Evolutionary conservation across 2,329 filamentous ascomycete species (phyloP).

Genomic region (Cadophora gregata): DNA sequence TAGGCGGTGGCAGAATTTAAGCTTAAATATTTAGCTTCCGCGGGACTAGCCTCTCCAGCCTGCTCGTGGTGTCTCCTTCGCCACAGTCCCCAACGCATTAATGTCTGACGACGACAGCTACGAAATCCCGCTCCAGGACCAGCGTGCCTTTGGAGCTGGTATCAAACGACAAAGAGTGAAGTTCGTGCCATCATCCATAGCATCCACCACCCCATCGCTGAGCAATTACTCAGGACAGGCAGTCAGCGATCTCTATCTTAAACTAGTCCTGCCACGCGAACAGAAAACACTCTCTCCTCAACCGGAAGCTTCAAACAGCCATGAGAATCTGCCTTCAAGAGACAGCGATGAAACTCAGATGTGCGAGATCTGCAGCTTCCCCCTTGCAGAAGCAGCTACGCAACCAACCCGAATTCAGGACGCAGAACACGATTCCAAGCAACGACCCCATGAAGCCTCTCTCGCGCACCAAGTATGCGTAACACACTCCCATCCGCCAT

Average conservation of each 20-base stretch:
- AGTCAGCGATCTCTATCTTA: conserved; percentile 64
- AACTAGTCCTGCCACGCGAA: conserved; percentile 59
- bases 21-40: conserved; percentile 30
- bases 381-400: conserved; percentile 45
- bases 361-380: conserved; percentile 68
- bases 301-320: neutral
- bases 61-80: too few species aligned
- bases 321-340: neutral
- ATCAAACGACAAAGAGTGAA: conserved; percentile 64
- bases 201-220: conserved; percentile 36
- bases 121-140: conserved; percentile 61
- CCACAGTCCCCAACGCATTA: conserved; percentile 13
- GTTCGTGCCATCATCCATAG: conserved; percentile 55
- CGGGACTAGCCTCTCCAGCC: conserved; percentile 1
- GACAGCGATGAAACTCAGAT: conserved; percentile 28
- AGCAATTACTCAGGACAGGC: conserved; percentile 39
- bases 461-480: conserved; percentile 76
- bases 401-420: neutral
- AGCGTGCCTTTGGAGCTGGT: conserved; percentile 66
- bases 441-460: conserved; percentile 59
- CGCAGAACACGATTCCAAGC: conserved; percentile 34
- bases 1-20: conserved; percentile 29
- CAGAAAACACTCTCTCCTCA: neutral
- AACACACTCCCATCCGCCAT: conserved; percentile 73
- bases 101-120: conserved; percentile 60